Conservation (phyloP, 257 asterid genomes). For the Nicotiana noctiflora region DNA sequence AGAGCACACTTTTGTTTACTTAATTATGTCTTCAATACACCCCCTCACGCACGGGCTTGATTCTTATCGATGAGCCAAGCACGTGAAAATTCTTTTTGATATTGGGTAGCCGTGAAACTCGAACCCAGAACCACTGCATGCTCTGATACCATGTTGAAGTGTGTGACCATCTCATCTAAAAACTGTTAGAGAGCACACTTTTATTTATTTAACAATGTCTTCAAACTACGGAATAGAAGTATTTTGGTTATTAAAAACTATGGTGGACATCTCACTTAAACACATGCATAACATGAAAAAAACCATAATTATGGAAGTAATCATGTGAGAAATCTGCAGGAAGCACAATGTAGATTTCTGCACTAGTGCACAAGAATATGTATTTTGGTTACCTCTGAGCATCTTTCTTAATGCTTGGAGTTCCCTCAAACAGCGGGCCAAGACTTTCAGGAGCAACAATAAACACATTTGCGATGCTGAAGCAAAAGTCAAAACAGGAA, state of each 20-base stretch:
- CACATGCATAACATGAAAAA: background rate
- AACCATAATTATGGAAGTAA: background rate
- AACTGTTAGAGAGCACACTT: too few species aligned
- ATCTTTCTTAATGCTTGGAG: slow-evolving; percentile 94
- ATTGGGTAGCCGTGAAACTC: too few species aligned
- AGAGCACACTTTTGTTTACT: too few species aligned
- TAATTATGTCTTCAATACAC: too few species aligned
- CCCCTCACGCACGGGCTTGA: too few species aligned
- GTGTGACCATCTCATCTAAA: too few species aligned
- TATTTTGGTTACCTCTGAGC: slow-evolving; percentile 68
- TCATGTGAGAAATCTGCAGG: background rate
- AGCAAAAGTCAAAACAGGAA: slow-evolving; percentile 12
- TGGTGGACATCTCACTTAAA: background rate
- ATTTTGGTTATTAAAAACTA: background rate
- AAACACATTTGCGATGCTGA: slow-evolving; percentile 53
- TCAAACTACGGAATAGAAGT: too few species aligned
- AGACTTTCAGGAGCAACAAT: slow-evolving; percentile 97
- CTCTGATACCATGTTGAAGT: too few species aligned
- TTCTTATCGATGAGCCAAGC: too few species aligned
- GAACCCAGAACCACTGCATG: too few species aligned
- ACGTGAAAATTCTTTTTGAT: too few species aligned
- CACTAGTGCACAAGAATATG: background rate
- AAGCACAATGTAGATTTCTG: background rate
- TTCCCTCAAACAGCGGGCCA: slow-evolving; percentile 82
- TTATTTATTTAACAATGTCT: too few species aligned